Base-by-base conservation (phyloP, 148 eudicot genomes). In the Camellia sinensis region DNA sequence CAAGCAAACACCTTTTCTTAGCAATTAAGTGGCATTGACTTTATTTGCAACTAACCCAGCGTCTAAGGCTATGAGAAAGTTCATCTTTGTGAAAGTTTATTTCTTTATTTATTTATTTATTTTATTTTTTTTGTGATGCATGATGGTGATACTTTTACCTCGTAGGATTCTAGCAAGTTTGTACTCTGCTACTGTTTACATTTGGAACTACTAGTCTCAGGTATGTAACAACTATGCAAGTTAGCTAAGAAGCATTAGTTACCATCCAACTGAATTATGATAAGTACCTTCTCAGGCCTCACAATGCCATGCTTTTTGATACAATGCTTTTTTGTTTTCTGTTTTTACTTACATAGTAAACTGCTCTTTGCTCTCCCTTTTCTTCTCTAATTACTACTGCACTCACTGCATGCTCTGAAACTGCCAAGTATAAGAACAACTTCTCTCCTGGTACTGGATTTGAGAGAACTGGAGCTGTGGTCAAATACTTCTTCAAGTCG, bases 131-230 rank as follows among this genome's bases (percentile, higher is more conserved):
- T n/a, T n/a, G n/a, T 62, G 10, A 62, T 3, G 10, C 7, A 50
- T 43, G 46, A 67, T 19, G 41, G 6, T 63, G 3, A 11, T 79
- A 21, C 71, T 64, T 69, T 60, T 50, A 15, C 8, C 60, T 53
- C 82, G 45, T 84, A 94, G 98, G 98, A 84, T 94, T 80, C 80
- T 94, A 79, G 83, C 92, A 54, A 89, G 97, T 80, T 87, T 90
- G 86, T 88, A 94, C 65, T 92, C 97, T 0, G 98, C 97, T 76
- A 83, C 84, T 43, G 90, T 92, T 61, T 82, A 88, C 82, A 92
- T 94, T 19, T 94, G 91, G 91, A 91, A 94, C 74, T 92, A 91
- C 81, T 87, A 94, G 75, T 75, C 90, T 46, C 89, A 92, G 97
- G 98, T 94, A 87, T 77, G 83, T 37, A 54, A 4, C 37, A 29